Base-by-base conservation (phyloP, 345 rosid species). In the Odontarrhena argentea region DNA sequence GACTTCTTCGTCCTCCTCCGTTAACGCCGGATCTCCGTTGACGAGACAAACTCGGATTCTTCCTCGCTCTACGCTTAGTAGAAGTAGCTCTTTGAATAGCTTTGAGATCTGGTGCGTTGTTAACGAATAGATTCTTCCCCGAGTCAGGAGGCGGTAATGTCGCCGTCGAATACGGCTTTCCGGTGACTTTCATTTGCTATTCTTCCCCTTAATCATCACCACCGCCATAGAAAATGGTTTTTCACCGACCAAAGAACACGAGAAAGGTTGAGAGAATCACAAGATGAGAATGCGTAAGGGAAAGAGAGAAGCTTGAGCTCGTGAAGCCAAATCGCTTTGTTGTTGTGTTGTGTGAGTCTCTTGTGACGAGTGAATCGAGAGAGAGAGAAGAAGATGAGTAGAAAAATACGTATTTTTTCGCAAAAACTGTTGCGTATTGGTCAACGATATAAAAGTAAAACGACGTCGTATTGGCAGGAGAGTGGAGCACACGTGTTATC, bases 171-270 rank as follows among this genome's bases (percentile, higher is more conserved):
- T 76, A 73, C 76, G 82, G 75, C 74, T 74, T 82, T 47, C 82
- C 88, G 51, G 90, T 84, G 56, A 87, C 76, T 87, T 86, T 92
- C 98, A 89, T 92, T 61, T 60, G 60, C 35, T 47, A 35, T 50
- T 40, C 42, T 49, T 50, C 55, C 64, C 30, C 76, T 32, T 53
- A 15, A 60, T 43, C 65, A 32, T 35, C 65, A 55, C 41, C 70
- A 55, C 41, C 70, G 28, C 74, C 78, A 74, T 65, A 13, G 41
- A 58, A 45, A 28, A 57, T 49, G 56, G 57, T 4, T 55, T 9
- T 43, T 40, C 72, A 52, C 65, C 45, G 8, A 41, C 38, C 51
- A 63, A 43, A 34, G 52, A 59, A 13, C 76, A 41, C 9, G 36
- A 43, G 56, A 55, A 40, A 28, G 67, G 36, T 65, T 9, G 67